Evolutionary conservation across 2,329 filamentous ascomycete species (phyloP).

Genomic region (Biscogniauxia sp.): DNA sequence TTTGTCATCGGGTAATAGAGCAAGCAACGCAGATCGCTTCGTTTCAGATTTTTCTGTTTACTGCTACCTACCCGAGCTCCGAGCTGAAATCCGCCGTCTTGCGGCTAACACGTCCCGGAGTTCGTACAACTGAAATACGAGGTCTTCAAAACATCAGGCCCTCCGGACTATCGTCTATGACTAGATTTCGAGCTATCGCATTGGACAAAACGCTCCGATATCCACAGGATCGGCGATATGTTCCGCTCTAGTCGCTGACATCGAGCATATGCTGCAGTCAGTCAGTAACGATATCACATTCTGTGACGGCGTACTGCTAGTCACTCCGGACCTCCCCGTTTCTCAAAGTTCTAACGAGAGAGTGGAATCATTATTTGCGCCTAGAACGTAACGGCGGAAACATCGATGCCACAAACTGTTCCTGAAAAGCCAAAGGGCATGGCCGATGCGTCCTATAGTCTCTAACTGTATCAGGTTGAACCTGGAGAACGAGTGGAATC

Average conservation of each 20-base stretch:
- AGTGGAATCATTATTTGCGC: constrained; percentile 1
- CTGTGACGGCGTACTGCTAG: constrained; percentile 10
- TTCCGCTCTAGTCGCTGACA: constrained; percentile 1
- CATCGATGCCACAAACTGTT: background rate
- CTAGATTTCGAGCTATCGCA: constrained; percentile 11
- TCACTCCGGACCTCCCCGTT: background rate
- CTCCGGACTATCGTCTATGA: background rate
- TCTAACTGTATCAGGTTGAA: background rate
- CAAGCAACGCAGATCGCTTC: background rate
- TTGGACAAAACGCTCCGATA: background rate
- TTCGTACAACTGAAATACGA: constrained; percentile 5
- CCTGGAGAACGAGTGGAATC: background rate
- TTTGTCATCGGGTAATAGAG: background rate
- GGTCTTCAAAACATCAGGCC: constrained; percentile 1
- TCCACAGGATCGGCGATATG: constrained; percentile 1
- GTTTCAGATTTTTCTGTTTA: constrained; percentile 1
- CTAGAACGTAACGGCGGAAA: background rate
- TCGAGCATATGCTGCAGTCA: constrained; percentile 2
- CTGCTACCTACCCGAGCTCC: background rate
- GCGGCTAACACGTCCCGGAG: constrained; percentile 1
- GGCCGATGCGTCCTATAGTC: background rate
- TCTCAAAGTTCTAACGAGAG: constrained; percentile 4
- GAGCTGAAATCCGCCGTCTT: constrained; percentile 5
- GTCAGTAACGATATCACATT: constrained; percentile 9
- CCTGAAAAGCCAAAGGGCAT: background rate